A percentile compares a stretch with the other conserved stretches of the same genome.
These are phyloP conservation scores for Gloeophyllum trabeum DNA, from an alignment of 768 basidiomycete species.

Conservation along the genomic window DNA sequence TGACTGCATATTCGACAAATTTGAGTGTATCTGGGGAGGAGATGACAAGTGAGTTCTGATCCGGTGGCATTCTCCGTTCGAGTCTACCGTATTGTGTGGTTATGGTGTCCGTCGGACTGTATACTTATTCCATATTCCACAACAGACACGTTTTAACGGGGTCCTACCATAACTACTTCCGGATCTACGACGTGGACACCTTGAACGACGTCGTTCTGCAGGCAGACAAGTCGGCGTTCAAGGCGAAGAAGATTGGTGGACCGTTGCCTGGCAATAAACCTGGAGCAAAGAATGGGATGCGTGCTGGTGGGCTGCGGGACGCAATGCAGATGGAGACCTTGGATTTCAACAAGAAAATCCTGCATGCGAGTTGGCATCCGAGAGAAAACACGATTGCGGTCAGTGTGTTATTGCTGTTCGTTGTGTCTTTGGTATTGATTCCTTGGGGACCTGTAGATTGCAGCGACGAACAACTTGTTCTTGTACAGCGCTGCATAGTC, in stretches of 20 bases:
- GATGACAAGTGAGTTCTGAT: conserved; percentile 88
- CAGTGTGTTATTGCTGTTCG: conserved; percentile 19
- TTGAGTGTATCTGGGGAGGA: conserved; percentile 97
- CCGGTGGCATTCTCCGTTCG: too few species aligned
- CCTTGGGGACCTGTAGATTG: conserved; percentile 45
- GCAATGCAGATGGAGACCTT: conserved; percentile 79
- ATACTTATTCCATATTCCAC: too few species aligned
- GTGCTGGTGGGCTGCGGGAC: conserved; percentile 67
- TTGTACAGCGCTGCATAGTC: conserved; percentile 54
- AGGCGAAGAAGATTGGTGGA: conserved; percentile 97
- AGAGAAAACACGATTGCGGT: conserved; percentile 97
- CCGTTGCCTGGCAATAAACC: conserved; percentile 55
- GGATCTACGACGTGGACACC: conserved; percentile 90
- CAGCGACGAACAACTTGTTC: conserved; percentile 95
- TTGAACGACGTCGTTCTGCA: conserved; percentile 87
- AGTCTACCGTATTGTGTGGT: too few species aligned
- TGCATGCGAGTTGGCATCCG: conserved; percentile 97
- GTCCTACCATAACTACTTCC: conserved; percentile 99
- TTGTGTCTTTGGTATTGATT: conserved; percentile 1
- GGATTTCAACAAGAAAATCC: conserved; percentile 96
- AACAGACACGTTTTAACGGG: conserved; percentile 92
- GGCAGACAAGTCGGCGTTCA: conserved; percentile 98
- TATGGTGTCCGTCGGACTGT: too few species aligned
- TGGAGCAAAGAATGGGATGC: conserved; percentile 64
- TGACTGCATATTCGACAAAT: conserved; percentile 99